Conservation (phyloP, 306 rosid genomes). For the Neltuma alba region DNA sequence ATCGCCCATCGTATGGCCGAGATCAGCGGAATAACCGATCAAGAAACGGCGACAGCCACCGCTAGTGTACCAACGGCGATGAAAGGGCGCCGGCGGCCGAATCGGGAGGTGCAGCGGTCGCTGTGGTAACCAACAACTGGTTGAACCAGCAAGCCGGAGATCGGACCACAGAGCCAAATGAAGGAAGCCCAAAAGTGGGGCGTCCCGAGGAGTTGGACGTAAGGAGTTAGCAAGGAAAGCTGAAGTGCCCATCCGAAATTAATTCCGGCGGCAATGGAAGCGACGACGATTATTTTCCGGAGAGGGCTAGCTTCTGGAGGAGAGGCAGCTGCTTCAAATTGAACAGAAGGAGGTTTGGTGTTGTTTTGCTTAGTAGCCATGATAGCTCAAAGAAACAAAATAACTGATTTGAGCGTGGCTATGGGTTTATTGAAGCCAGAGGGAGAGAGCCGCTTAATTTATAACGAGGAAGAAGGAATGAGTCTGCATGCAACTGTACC, state of each 20-base stretch:
- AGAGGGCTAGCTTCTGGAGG: conserved; percentile 39
- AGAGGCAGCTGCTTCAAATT: conserved; percentile 16
- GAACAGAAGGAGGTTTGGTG: conserved; percentile 41
- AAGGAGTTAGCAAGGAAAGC: conserved; percentile 78
- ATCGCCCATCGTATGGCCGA: conserved; percentile 70
- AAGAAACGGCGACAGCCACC: conserved; percentile 71
- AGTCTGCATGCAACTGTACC: background rate
- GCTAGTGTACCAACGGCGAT: conserved; percentile 55
- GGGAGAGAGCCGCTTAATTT: background rate
- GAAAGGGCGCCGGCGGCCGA: conserved; percentile 94
- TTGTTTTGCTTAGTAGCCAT: background rate
- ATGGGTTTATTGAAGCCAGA: background rate
- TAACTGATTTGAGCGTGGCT: background rate
- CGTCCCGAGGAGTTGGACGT: conserved; percentile 76
- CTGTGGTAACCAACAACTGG: conserved; percentile 85
- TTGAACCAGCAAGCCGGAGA: conserved; percentile 83
- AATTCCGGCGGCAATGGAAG: conserved; percentile 83
- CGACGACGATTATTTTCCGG: conserved; percentile 53
- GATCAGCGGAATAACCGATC: conserved; percentile 85
- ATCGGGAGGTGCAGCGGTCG: conserved; percentile 78
- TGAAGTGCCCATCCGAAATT: conserved; percentile 95
- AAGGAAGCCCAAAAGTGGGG: conserved; percentile 72
- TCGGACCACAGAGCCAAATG: conserved; percentile 94
- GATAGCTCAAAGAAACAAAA: background rate
- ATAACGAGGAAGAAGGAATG: background rate